phyloP scores from a whole-genome alignment of 2,329 filamentous ascomycete genomes.

The Colletotrichum sp. region DNA sequence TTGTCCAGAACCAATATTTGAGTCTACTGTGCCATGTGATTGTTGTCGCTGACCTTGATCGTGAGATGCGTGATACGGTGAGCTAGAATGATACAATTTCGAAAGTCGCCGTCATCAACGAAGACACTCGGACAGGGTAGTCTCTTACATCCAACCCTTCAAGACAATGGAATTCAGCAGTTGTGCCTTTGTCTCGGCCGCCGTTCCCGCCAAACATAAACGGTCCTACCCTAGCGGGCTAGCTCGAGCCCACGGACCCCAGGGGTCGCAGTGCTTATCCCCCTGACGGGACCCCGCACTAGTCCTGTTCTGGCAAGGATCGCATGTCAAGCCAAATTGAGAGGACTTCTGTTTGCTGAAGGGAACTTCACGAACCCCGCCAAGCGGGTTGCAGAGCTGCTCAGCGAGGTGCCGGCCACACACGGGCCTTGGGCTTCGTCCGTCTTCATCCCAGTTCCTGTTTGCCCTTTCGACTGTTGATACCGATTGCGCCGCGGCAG shows the following conservation, averaged over 20 bases:
- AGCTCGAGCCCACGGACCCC: not conserved
- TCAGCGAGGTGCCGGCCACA: not conserved
- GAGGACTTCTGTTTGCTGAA: not conserved
- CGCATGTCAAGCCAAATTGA: slow-evolving; percentile 8
- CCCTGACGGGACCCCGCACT: slow-evolving; percentile 13
- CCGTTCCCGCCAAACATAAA: not conserved
- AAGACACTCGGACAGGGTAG: rapidly evolving
- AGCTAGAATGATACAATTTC: rapidly evolving
- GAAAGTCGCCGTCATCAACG: not conserved
- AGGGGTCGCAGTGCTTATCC: not conserved
- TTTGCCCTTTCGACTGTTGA: not conserved
- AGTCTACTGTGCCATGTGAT: not conserved
- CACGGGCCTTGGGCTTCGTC: not conserved
- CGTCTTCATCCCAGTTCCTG: not conserved
- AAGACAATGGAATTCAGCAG: not conserved
- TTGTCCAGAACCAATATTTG: not conserved
- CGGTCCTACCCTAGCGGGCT: not conserved
- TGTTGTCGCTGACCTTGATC: not conserved
- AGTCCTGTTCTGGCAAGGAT: not conserved
- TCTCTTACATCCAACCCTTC: not conserved
- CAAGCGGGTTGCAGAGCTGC: not conserved
- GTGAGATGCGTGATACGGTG: not conserved
- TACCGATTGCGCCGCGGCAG: not conserved
- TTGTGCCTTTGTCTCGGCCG: not conserved
- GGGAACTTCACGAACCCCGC: slow-evolving; percentile 18